Conservation (phyloP, 2,329 filamentous ascomycete genomes). For the Trichoderma sp. region DNA sequence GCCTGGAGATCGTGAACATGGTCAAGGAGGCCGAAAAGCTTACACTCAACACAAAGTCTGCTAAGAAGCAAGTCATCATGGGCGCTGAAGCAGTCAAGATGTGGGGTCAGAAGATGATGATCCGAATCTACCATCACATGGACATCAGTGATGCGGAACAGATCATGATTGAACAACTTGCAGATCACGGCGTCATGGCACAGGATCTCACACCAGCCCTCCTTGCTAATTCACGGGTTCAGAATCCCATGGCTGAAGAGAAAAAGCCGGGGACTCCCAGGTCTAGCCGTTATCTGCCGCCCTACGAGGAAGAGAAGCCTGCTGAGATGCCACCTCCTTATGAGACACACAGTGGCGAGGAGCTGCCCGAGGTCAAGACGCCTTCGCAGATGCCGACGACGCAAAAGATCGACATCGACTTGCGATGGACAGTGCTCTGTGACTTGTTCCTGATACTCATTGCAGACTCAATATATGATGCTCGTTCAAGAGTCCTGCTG, state of each 20-base stretch:
- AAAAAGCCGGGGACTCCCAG: slow-evolving; percentile 25
- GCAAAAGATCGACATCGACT: slow-evolving; percentile 88
- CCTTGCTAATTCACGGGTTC: slow-evolving; percentile 89
- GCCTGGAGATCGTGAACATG: slow-evolving; percentile 79
- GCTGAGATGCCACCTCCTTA: slow-evolving; percentile 61
- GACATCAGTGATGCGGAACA: slow-evolving; percentile 90
- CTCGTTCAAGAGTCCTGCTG: slow-evolving; percentile 79
- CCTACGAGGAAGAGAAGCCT: slow-evolving; percentile 44
- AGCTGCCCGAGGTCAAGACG: slow-evolving; percentile 76
- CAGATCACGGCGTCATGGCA: slow-evolving; percentile 86
- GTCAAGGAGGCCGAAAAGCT: slow-evolving; percentile 65
- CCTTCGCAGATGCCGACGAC: slow-evolving; percentile 81
- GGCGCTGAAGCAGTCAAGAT: slow-evolving; percentile 81
- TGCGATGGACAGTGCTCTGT: slow-evolving; percentile 95
- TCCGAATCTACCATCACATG: slow-evolving; percentile 92
- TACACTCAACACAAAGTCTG: slow-evolving; percentile 59
- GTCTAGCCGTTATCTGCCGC: slow-evolving; percentile 27
- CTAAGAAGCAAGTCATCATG: slow-evolving; percentile 70
- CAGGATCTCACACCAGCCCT: slow-evolving; percentile 80
- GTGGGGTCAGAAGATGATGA: slow-evolving; percentile 99
- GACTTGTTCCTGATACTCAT: slow-evolving; percentile 95
- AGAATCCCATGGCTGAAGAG: slow-evolving; percentile 78
- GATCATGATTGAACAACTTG: slow-evolving; percentile 97
- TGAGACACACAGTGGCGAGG: slow-evolving; percentile 64
- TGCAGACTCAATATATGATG: slow-evolving; percentile 90